Conservation (phyloP, 768 basidiomycete genomes). For the Lactarius akahatsu region DNA sequence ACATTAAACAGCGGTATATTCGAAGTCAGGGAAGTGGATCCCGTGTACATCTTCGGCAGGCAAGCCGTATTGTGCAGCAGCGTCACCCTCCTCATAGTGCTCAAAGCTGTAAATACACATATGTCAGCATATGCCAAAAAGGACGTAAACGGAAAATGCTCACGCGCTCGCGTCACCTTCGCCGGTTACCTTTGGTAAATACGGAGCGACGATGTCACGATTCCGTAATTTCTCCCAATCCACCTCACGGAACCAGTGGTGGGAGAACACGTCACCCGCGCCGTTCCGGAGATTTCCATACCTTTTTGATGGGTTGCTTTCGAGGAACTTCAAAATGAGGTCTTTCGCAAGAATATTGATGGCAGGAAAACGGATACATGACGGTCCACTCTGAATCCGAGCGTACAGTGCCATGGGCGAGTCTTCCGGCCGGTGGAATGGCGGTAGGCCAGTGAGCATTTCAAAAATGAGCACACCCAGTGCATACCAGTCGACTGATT, state of each 20-base stretch:
- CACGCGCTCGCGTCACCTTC: constrained; percentile 96
- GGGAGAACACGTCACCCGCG: constrained; percentile 87
- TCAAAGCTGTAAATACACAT: constrained; percentile 57
- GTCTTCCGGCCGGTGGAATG: constrained; percentile 84
- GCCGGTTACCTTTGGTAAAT: constrained; percentile 85
- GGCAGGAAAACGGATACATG: constrained; percentile 76
- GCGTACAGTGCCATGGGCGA: constrained; percentile 90
- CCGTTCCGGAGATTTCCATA: constrained; percentile 89
- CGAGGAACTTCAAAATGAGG: constrained; percentile 88
- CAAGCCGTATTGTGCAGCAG: constrained; percentile 56
- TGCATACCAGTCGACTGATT: constrained; percentile 98
- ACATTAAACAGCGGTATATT: constrained; percentile 51
- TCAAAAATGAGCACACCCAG: constrained; percentile 96
- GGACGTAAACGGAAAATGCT: constrained; percentile 37
- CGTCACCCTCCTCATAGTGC: constrained; percentile 74
- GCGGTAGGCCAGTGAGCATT: constrained; percentile 95
- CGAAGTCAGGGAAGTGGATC: constrained; percentile 72
- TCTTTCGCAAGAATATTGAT: constrained; percentile 79
- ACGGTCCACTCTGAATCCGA: constrained; percentile 78
- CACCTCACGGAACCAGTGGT: constrained; percentile 93
- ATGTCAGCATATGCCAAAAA: constrained; percentile 4
- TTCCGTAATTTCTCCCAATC: constrained; percentile 80
- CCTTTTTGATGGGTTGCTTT: constrained; percentile 81
- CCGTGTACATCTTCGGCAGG: constrained; percentile 62
- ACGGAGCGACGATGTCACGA: constrained; percentile 92